Conservation (phyloP, 2,329 filamentous ascomycete species). For the Ascochyta rabiei region DNA sequence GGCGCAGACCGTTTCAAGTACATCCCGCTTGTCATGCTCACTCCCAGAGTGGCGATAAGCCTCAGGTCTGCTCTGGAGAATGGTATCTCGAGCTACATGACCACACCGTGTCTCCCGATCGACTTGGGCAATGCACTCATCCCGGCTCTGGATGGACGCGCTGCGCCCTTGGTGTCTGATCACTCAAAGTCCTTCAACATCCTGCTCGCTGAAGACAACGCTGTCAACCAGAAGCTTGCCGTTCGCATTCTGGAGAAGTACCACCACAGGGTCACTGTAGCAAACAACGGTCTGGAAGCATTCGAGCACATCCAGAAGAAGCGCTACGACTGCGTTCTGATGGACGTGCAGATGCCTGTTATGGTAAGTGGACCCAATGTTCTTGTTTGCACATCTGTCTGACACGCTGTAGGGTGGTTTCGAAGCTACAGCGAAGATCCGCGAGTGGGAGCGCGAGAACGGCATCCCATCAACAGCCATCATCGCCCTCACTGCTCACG, state of each 20-base stretch:
- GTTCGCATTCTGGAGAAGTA: conserved; percentile 98
- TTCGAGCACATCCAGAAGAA: conserved; percentile 90
- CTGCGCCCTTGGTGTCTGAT: conserved; percentile 88
- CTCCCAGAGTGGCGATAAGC: conserved; percentile 86
- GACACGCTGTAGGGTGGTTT: conserved; percentile 77
- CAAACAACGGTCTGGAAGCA: conserved; percentile 92
- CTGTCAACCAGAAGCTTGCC: conserved; percentile 93
- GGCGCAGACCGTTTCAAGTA: conserved; percentile 97
- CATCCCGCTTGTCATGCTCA: conserved; percentile 90
- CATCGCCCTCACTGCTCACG: conserved; percentile 94
- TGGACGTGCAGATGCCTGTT: conserved; percentile 99
- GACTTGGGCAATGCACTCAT: conserved; percentile 97
- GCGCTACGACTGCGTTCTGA: conserved; percentile 94
- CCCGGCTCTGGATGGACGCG: conserved; percentile 89
- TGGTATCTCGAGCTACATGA: conserved; percentile 99
- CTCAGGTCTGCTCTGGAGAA: conserved; percentile 93
- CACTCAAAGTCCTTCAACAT: conserved; percentile 97
- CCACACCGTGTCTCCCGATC: conserved; percentile 90
- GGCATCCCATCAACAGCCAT: conserved; percentile 87
- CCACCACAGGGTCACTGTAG: conserved; percentile 89
- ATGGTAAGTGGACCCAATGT: conserved; percentile 67
- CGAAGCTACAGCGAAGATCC: conserved; percentile 94
- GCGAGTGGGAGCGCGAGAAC: conserved; percentile 87
- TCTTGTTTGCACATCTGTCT: conserved; percentile 30
- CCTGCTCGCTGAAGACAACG: conserved; percentile 93